Percentiles rank a stretch among this genome's conserved stretches.
These are phyloP conservation scores for Taxillus chinensis DNA, from an alignment of 164 flowering plant genomes.

Conservation along the genomic window DNA sequence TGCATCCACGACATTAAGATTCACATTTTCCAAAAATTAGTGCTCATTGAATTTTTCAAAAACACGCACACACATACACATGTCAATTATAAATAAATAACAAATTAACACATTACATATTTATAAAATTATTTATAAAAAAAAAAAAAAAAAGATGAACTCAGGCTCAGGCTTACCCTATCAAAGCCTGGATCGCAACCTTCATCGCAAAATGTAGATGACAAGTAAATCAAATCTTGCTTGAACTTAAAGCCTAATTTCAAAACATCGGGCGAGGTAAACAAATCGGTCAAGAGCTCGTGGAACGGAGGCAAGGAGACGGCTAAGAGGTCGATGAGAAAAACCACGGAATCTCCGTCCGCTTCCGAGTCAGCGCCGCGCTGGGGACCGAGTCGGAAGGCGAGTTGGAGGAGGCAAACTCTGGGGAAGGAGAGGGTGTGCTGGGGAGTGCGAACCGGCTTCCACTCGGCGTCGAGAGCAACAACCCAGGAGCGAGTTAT, in stretches of 20 bases:
- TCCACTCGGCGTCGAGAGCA: constrained; percentile 95
- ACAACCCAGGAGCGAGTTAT: constrained; percentile 49
- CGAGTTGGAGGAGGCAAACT: constrained; percentile 79
- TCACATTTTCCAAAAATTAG: too few relatives aligned
- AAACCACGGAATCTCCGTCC: constrained; percentile 29
- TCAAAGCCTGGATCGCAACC: constrained; percentile 69
- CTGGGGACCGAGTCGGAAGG: constrained; percentile 37
- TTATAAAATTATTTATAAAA: too few relatives aligned
- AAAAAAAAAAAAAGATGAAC: too few relatives aligned
- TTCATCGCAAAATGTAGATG: constrained; percentile 54
- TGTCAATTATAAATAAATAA: too few relatives aligned
- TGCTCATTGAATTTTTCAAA: too few relatives aligned
- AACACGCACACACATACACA: too few relatives aligned
- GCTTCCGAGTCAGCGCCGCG: constrained; percentile 7
- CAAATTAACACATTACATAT: too few relatives aligned
- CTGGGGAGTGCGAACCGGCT: constrained; percentile 36
- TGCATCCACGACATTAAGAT: too few relatives aligned
- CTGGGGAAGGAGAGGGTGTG: constrained; percentile 38
- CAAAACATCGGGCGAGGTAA: constrained; percentile 50
- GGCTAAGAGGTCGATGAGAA: constrained; percentile 52
- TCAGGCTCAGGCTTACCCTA: constrained; percentile 25
- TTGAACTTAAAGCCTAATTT: constrained; percentile 81
- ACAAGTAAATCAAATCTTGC: constrained; percentile 75
- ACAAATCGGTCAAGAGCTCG: constrained; percentile 43
- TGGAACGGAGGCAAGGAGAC: constrained; percentile 40